These are phyloP conservation scores for Plasmodium cynomolgi DNA, from an alignment of 169 alveolate species.

Conservation along the genomic window DNA sequence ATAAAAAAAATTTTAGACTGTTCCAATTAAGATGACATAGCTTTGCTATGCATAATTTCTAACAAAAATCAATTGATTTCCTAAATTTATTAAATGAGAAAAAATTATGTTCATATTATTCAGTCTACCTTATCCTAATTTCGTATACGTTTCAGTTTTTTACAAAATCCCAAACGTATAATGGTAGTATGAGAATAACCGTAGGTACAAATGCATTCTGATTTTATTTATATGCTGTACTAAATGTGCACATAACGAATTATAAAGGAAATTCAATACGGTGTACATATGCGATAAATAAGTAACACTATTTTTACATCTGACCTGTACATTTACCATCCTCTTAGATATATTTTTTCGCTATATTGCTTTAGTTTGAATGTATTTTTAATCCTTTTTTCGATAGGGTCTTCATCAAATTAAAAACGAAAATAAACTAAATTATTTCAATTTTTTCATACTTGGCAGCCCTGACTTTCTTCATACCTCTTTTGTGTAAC, in stretches of 20 bases:
- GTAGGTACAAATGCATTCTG: background rate
- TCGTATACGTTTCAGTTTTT: background rate
- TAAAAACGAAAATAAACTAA: background rate
- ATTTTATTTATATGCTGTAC: background rate
- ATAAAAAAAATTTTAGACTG: background rate
- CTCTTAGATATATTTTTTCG: background rate
- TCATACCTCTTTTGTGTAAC: background rate
- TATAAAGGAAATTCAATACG: background rate
- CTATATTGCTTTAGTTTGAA: background rate
- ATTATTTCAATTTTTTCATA: background rate
- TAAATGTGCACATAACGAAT: background rate
- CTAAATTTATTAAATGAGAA: background rate
- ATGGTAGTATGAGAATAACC: background rate
- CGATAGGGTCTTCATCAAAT: background rate
- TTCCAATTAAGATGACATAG: background rate
- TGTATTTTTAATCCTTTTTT: no score
- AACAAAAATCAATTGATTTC: background rate
- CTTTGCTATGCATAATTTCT: background rate
- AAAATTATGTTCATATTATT: background rate
- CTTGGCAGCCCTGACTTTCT: background rate
- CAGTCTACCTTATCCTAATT: background rate
- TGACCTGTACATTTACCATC: background rate
- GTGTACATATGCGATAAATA: background rate
- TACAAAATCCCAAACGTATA: background rate
- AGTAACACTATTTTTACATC: background rate